Evolutionary conservation across 2,329 filamentous ascomycete genomes (phyloP), one percentile per base, ranked within the genome.

Genomic region (Xylariaceae sp.): DNA sequence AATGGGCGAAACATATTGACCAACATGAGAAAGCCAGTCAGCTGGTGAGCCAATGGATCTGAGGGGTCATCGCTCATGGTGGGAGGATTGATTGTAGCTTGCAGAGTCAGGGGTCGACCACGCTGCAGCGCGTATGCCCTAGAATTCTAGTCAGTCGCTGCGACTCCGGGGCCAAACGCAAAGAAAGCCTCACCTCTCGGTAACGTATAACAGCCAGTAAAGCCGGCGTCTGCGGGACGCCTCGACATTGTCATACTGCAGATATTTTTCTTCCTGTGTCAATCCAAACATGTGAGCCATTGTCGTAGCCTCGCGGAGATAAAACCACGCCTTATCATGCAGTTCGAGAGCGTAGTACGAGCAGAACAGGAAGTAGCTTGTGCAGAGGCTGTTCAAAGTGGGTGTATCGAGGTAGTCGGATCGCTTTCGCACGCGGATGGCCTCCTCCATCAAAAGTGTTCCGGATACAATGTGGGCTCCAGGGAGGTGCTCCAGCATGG

Each of bases 351-450:
- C 85, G 53, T 86, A 85, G 64, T 86, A 82, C 50, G 84, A 85
- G 35, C 81, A 85, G 59, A 89, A 90, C 22, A 92, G 66, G 65
- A 92, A 90, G 67, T 88, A 90, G 47, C 85, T 90, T n/a, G 86
- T 89, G 51, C 84, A 81, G 11, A 89, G 66, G 40, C 73, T 78
- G 58, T 82, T 81, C 51, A 79, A 66, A 9, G 73, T 80, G 7
- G 82, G 76, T 12, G 70, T 70, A 45, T 81, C 79, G 31, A 80
- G 71, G 54, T 82, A 81, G 51, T 86, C 82, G 55, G 77, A 79
- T 18, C 78, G 77, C 62, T 83, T 84, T 48, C 83, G 76, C 5
- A 85, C 81, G n/a, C 81, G 75, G 14, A 84, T 64, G 1, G 79
- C 76, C 66, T 90, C 87, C 43, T 87, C 82, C 55, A 90, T 72